Evolutionary conservation across 129 eudicot genomes (phyloP), one percentile per base, ranked within the genome.

Genomic region (Centella asiatica): DNA sequence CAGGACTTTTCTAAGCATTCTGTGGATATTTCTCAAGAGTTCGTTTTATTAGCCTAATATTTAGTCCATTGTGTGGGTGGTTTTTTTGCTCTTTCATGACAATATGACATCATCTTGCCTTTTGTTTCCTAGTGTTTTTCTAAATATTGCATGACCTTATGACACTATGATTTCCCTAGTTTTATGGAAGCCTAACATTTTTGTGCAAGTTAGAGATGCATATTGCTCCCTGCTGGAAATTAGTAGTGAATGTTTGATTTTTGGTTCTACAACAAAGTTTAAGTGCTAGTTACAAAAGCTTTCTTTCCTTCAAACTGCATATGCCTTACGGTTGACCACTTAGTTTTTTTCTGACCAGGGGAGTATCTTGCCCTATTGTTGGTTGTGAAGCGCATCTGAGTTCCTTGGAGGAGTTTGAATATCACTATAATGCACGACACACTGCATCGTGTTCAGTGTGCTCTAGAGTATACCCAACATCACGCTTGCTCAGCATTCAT

Each of bases 391-490:
- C 88, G 58, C 76, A 36, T 2, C 40, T 92, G 71, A 82, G 34
- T 56, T 81, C 96, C 4, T 68, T 87, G 78, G 90, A 77, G 32
- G 95, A 76, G 61, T 92, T 92, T 65, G 99, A 92, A 64, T 86
- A 92, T 74, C 99, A 92, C 56, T 87, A 87, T 72, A 80, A 78
- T 67, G 84, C 96, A 69, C 79, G 99, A 2, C 99, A 92, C 72
- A 79, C 83, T 4, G 95, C 96, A 29, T 84, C 83, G 55, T 92
- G 99, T 62, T 87, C 96, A 47, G 86, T 82, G 27, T 92, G 99
- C 83, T 80, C 90, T 42, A 76, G 90, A 76, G 95, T 82, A 39
- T 92, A 84, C 70, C 99, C 99, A 18, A 92, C 99, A 11, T 82
- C 90, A 36, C 96, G 96, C 74, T 61, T 92, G 58, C 96, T 92